phyloP scores from a whole-genome alignment of 768 basidiomycete species.

The Crucibulum laeve region DNA sequence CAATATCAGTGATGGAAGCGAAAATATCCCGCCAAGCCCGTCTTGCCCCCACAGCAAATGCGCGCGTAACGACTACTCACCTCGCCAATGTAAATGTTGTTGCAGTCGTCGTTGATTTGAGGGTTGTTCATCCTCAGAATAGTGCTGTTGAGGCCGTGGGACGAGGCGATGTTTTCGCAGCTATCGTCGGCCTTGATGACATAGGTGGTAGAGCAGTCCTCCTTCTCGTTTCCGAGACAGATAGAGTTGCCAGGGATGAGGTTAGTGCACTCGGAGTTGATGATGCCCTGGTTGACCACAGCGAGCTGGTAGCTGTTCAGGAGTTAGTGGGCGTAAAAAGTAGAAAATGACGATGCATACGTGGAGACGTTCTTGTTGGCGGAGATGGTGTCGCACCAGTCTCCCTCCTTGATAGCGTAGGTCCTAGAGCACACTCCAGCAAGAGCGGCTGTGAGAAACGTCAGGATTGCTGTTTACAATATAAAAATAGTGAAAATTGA shows the following conservation, averaged over 20 bases:
- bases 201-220: conserved; percentile 64
- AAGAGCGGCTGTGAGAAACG: conserved; percentile 18
- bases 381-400: conserved; percentile 69
- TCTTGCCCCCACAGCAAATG: background rate
- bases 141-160: conserved; percentile 41
- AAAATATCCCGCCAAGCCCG: background rate
- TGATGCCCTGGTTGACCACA: conserved; percentile 45
- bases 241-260: conserved; percentile 42
- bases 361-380: conserved; percentile 56
- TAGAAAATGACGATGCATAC: conserved; percentile 27
- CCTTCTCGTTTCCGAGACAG: conserved; percentile 56
- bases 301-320: conserved; percentile 67
- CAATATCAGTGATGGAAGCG: conserved; percentile 3
- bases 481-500: background rate
- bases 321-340: conserved; percentile 3
- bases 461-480: conserved; percentile 1
- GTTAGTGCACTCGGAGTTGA: conserved; percentile 56
- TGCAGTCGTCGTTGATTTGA: conserved; percentile 51
- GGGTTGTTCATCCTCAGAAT: conserved; percentile 71
- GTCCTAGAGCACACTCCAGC: conserved; percentile 50
- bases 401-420: conserved; percentile 52
- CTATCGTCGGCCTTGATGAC: conserved; percentile 51
- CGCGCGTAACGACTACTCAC: conserved; percentile 30
- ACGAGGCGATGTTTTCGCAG: conserved; percentile 46
- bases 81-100: conserved; percentile 75